Base-by-base conservation (phyloP, 2,329 filamentous ascomycete species). In the Escovopsis sp. region DNA sequence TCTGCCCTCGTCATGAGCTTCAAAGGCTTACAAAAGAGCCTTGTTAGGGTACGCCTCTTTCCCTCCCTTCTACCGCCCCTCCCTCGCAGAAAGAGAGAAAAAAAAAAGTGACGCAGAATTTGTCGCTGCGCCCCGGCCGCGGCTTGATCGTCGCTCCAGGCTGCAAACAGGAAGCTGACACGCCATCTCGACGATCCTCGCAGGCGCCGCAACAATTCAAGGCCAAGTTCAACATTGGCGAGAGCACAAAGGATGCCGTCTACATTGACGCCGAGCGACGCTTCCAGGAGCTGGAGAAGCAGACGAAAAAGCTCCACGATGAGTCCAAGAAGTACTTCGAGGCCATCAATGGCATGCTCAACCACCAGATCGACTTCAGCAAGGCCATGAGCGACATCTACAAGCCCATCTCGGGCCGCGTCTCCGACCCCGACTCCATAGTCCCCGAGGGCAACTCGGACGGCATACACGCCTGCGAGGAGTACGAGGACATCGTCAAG, bases 301-400 rank as follows among this genome's bases (percentile, higher is more conserved):
- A 98, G 68, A 96, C 91, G 33, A 96, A 95, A 72, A 89, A 84
- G 63, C 79, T 95, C 28, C 89, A 96, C 65, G 86, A 94, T 68
- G 89, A 96, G 65, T 94, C 86, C 44, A 84, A 88, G 63, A 95
- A 94, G 67, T 98, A 98, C 64, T 95, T 94, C 55, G 80, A 94
- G 42, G 85, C 91, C 59, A 95, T 98, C 67, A 95, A 96, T 67
- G 85, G 83, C 70, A 98, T 98, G 91, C 75, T 98, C 55, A 77
- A 71, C 58, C 88, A 96, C 66, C 91, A 98, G 68, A 96, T 98
- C 64, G 89, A 94, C 60, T 98, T 98, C 68, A 94, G 89, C 54
- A 79, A 94, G 66, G 85, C 88, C 51, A 89, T 94, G 69, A 82
- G 83, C 49, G 91, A 98, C 63, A 82, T 98, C 55, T 98, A 98